Conservation (phyloP, 202 grass and related monocot genomes). For the Cymbopogon flexuosus region DNA sequence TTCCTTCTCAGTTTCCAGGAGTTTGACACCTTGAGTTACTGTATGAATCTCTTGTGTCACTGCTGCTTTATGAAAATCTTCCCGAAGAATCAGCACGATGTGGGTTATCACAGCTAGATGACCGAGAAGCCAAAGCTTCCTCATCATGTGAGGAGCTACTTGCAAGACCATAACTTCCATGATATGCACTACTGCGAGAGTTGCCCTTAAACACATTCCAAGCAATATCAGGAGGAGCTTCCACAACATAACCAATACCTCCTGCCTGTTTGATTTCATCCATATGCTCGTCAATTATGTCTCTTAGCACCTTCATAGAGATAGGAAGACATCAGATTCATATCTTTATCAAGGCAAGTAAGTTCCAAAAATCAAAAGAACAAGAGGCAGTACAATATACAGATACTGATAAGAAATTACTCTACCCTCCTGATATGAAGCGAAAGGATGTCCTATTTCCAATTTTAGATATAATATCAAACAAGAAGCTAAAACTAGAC, state of each 20-base stretch:
- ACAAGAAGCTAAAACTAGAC: neutral
- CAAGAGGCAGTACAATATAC: neutral
- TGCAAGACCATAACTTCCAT: conserved; percentile 33
- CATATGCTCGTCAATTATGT: conserved; percentile 98
- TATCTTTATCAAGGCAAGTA: conserved; percentile 24
- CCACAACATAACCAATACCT: conserved; percentile 47
- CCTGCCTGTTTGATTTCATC: conserved; percentile 84
- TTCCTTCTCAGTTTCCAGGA: conserved; percentile 28
- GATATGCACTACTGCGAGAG: conserved; percentile 8
- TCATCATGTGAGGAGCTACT: conserved; percentile 33
- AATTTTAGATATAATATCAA: neutral
- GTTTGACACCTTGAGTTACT: conserved; percentile 35
- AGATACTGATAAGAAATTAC: neutral
- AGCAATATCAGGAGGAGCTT: conserved; percentile 33
- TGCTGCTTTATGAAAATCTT: conserved; percentile 38
- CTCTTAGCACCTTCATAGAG: conserved; percentile 76
- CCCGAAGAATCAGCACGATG: conserved; percentile 29
- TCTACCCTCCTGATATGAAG: neutral
- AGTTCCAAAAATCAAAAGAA: conserved; percentile 18
- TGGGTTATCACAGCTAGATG: conserved; percentile 41
- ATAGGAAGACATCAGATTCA: conserved; percentile 24
- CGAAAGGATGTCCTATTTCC: neutral
- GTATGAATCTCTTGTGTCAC: conserved; percentile 26
- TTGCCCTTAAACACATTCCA: conserved; percentile 23
- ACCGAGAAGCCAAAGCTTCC: conserved; percentile 24